These are phyloP conservation scores for Tuber magnatum DNA, from an alignment of 495 filamentous ascomycete species.

Conservation along the genomic window DNA sequence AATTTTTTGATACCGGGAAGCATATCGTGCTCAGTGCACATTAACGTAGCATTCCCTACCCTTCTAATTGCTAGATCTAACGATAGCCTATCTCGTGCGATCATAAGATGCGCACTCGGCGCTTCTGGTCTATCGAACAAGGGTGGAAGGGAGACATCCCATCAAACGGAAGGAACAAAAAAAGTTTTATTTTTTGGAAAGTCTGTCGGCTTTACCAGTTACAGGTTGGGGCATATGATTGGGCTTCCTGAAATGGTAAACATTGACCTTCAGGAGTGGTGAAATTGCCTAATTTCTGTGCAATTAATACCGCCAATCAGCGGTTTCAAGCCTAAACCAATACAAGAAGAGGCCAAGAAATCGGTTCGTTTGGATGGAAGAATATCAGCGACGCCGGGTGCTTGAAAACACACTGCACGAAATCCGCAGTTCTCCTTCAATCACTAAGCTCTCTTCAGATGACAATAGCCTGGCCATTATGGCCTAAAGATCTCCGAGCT, in stretches of 20 bases:
- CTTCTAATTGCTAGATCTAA: neutral
- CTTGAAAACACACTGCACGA: neutral
- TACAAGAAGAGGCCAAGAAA: neutral
- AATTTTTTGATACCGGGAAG: neutral
- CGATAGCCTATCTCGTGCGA: neutral
- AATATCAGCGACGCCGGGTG: neutral
- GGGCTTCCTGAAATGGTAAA: neutral
- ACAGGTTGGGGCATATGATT: neutral
- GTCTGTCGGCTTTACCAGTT: constrained; percentile 1
- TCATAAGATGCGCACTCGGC: constrained; percentile 4
- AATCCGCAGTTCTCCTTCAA: neutral
- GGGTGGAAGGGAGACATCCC: neutral
- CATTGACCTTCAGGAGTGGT: neutral
- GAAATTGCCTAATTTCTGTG: neutral
- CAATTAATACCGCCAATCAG: neutral
- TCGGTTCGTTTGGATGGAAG: neutral
- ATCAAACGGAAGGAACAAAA: neutral
- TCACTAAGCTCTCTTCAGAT: neutral
- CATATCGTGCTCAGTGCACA: neutral
- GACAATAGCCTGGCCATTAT: neutral
- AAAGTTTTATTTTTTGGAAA: neutral
- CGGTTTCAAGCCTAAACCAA: neutral
- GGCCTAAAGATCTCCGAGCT: neutral
- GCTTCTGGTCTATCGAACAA: constrained; percentile 2
- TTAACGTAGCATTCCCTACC: neutral